Base-by-base conservation (phyloP, 2,329 filamentous ascomycete genomes). In the Atkinsonella hypoxylon region DNA sequence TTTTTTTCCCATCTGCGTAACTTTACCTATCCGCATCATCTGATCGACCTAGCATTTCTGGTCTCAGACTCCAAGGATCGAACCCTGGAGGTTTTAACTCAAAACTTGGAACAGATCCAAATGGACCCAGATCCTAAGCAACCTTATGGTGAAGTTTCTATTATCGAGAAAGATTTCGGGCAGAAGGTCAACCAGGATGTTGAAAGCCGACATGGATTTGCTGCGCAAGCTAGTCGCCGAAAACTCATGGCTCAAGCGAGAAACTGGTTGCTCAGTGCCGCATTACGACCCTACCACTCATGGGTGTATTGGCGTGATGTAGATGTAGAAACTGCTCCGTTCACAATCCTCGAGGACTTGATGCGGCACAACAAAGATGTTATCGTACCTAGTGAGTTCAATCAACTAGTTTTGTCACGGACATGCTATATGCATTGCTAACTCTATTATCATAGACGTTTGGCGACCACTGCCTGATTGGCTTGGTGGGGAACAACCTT, bases 271-370 rank as follows among this genome's bases (percentile, higher is more conserved):
- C 71, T 98, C 51, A 96, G 89, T 61, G 91, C 93, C 40, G 91
- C 93, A 20, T 72, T 98, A 49, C 82, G 93, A 42, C 93, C 93
- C 1, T 94, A 93, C 48, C 93, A 98, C 65, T 96, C 90, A 56
- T 98, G 93, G 93, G 93, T 98, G 10, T 98, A 98, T 65, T 98
- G 93, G 93, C 83, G 93, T 68, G 93, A 98, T 70, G 93, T 95
- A 22, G 93, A 98, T 69, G 93, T 98, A 9, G 89, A 97, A 69
- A 98, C 93, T 1, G 93, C 93, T 2, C 93, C 93, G 0, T 93
- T 91, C 63, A 97, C 93, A 0, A 97, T 98, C 59, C 71, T 98
- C 55, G 93, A 98, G 65, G 93, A 98, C 70, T 72, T 98, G 50
- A 98, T 98, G 93, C 83, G 91, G 56, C 93, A 98, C 63, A 95